These are phyloP conservation scores for Naganishia cerealis DNA, from an alignment of 1,284 basidiomycete species.

Conservation along the genomic window DNA sequence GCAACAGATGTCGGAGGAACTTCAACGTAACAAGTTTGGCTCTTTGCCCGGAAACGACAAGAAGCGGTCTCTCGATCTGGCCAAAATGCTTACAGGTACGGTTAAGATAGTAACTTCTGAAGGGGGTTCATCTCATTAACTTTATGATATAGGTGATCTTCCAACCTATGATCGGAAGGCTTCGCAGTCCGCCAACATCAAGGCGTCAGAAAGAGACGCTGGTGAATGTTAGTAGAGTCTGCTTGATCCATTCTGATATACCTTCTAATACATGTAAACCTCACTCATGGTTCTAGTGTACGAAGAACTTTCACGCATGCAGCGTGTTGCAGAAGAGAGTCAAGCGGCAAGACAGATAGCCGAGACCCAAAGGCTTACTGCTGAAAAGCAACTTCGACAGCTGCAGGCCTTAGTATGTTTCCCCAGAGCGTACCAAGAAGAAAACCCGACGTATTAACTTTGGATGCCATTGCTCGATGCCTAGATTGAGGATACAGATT, in stretches of 20 bases:
- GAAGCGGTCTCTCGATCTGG: slow-evolving; percentile 32
- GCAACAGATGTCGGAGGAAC: slow-evolving; percentile 61
- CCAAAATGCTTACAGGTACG: neutral
- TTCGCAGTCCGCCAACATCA: neutral
- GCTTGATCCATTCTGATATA: neutral
- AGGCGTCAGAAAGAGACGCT: neutral
- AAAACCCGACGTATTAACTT: neutral
- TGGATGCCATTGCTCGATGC: neutral
- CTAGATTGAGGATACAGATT: slow-evolving; percentile 24
- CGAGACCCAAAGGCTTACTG: slow-evolving; percentile 2
- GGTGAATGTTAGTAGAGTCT: neutral
- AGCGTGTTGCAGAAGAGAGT: slow-evolving; percentile 13
- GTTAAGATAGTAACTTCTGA: neutral
- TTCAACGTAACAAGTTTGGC: slow-evolving; percentile 41
- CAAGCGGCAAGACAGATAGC: slow-evolving; percentile 23
- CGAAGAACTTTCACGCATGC: slow-evolving; percentile 15
- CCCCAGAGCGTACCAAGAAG: neutral
- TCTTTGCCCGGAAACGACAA: slow-evolving; percentile 48
- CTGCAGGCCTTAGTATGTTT: slow-evolving; percentile 25
- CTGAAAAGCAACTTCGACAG: slow-evolving; percentile 23
- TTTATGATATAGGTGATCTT: neutral
- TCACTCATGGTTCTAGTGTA: neutral
- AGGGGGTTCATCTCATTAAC: neutral
- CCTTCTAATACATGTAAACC: neutral
- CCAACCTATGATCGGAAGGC: neutral